Base-by-base conservation (phyloP, 2,329 filamentous ascomycete species). In the Penicillium sp. region DNA sequence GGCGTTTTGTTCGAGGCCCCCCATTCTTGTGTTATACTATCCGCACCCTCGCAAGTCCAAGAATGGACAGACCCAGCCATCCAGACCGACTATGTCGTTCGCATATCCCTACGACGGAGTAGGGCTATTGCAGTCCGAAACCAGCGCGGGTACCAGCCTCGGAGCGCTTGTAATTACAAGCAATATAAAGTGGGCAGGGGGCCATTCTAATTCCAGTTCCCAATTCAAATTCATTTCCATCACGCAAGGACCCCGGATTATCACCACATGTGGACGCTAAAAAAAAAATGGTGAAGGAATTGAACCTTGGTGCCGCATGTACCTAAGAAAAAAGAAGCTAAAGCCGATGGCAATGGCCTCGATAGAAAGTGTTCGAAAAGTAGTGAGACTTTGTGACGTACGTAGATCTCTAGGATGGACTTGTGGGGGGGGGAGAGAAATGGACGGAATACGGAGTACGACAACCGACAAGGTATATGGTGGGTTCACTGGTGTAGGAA, bases 221-320 rank as follows among this genome's bases (percentile, higher is more conserved):
- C 13, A 53, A 33, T 49, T 25, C 52, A 27, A 5, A n/a, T 47
- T 33, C 21, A n/a, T 47, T 33, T 16, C 15, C 11, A 49, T 10
- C 6, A 36, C 45, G 45, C 45, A 25, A 47, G 31, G 31, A 47
- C 52, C 52, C 52, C 45, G 38, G 45, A 54, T 53, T 50, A 33
- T 41, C 16, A 33, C 50, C 11, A 5, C 41, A 27, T 38, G 23
- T 29, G 34, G 39, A 36, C 29, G 33, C 43, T 40, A 53, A 38
- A 36, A 53, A 38, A 36, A 2, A 15, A 15, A 10, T 27, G 25
- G 10, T 15, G 27, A 44, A 27, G 8, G 11, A 45, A 19, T 25
- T 23, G 1, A 29, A n/a, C 16, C 27, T 7, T 41, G 51, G 21
- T 19, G 16, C 25, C 5, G 21, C 19, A 25, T 31, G 34, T 34